Evolutionary conservation across 192 early-diverging fungal genomes (phyloP).

Genomic region (Lunasporangiospora selenospora): DNA sequence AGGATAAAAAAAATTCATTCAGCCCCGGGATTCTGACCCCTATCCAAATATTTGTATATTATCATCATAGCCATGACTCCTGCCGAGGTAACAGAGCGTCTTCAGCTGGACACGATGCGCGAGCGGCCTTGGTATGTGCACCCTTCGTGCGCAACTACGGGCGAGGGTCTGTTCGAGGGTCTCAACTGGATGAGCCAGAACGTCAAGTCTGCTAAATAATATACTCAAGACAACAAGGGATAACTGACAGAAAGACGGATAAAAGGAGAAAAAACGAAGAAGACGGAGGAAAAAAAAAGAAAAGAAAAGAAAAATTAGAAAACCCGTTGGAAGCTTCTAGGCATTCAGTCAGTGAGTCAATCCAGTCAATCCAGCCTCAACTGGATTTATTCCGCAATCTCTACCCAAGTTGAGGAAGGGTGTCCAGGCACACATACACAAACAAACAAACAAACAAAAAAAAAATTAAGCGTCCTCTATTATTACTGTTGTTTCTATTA

Average conservation of each 20-base stretch:
- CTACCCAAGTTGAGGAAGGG: too few species aligned
- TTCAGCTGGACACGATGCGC: constrained; percentile 87
- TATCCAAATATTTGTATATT: not conserved
- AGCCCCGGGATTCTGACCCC: too few species aligned
- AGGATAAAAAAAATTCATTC: not conserved
- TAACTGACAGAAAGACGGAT: too few species aligned
- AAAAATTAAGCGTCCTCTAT: not conserved
- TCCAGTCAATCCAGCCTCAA: too few species aligned
- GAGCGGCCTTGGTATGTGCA: constrained; percentile 94
- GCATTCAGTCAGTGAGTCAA: too few species aligned
- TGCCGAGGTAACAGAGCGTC: constrained; percentile 91
- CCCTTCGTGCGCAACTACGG: constrained; percentile 83
- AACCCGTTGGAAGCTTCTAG: too few species aligned
- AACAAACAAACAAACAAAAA: constrained; percentile 32
- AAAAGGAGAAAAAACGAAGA: too few species aligned
- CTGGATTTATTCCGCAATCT: too few species aligned
- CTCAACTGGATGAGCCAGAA: constrained; percentile 89
- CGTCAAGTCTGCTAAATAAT: constrained; percentile 65
- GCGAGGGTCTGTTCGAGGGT: constrained; percentile 86
- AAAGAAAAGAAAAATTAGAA: too few species aligned
- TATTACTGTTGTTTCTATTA: not conserved
- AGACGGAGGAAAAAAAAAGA: too few species aligned
- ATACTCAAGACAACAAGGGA: not conserved
- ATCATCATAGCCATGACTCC: constrained; percentile 83
- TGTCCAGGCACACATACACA: too few species aligned